Base-by-base conservation (phyloP, 441 rosid genomes). In the Isatis lusitanica region DNA sequence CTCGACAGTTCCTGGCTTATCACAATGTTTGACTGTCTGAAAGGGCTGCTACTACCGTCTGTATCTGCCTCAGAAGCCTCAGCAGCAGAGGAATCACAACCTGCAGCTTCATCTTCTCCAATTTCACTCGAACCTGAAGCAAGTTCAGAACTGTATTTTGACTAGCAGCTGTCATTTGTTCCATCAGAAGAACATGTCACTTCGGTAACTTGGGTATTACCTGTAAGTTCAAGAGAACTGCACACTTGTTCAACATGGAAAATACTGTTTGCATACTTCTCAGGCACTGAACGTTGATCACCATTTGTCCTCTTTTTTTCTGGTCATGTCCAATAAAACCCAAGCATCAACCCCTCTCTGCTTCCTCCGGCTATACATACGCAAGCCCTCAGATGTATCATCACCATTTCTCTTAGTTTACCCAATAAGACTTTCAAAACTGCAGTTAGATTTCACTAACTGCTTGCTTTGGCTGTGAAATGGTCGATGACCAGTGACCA, bases 111-210 rank as follows among this genome's bases (percentile, higher is more conserved):
- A 70, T 90, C 88, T 68, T 36, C 81, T 73, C 82, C 85, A 68
- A 64, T 63, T 75, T 76, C 84, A 78, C 63, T 43, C 57, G 90
- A 70, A 74, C 83, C 83, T 65, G 80, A 85, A 74, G 74, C 75
- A 80, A 82, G 82, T 71, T 81, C 96, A 67, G 80, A 56, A 67
- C 78, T 87, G 31, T 93, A 85, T 71, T 81, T 87, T 53, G 90
- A 88, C 18, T 92, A 88, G 74, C 86, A 90, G 68, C 89, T 82
- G 74, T 83, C 92, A 82, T 87, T 84, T 77, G 79, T 73, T 82
- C 92, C 85, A 73, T 85, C 87, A 30, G 83, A 78, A 55, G 63
- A 52, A 44, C 30, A 71, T 47, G 81, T 76, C 62, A 68, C 77
- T 62, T 38, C n/a, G 43, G 56, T 42, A 15, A 28, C 47, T 21